Base-by-base conservation (phyloP, 108 stramenopile species). In the Poteriospumella lacustris region DNA sequence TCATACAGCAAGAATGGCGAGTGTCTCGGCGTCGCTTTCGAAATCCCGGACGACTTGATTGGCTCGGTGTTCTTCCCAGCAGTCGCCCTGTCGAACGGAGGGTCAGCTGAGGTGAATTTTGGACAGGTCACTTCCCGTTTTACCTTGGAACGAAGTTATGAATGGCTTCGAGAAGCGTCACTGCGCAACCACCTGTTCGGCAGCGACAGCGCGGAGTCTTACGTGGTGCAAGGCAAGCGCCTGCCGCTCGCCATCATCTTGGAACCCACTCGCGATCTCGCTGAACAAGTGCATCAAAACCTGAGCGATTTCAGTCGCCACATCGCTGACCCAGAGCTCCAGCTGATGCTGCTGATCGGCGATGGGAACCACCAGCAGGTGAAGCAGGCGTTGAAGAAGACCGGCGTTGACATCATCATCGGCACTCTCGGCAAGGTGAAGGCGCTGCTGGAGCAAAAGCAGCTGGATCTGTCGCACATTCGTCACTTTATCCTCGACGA, bases 251-350 rank as follows among this genome's bases (percentile, higher is more conserved):
- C 85, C 33, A 81, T 87, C 36, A 83, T 88, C 52, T 42, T 88
- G 28, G 88, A 88, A 67, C 88, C 88, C 24, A 59, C 85, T 5
- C 67, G 83, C 29, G 88, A 88, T 62, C 82, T 88, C 44, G 88
- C 88, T 3, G 88, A 88, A 80, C 88, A 88, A 58, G 84, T 87
- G 9, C 83, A 85, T 58, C 58, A 70, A 28, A 78, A 52, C 62
- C 39, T 85, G 58, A 76, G 41, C 33, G 81, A 28, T 15, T 3
- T n/a, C 24, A 29, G 38, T 42, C 24, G 80, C 58, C 39, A 43
- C 41, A 19, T 40, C 80, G 41, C 47, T 84, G 2, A 78, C 39
- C 87, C 87, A 33, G 15, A 44, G 39, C 0, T 87, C 38, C 42
- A 58, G n/a, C 58, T 58, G 44, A 62, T 70, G 26, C 73, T 87